Evolutionary conservation across 805 yeast species (phyloP), one percentile per base, ranked within the genome.

Genomic region (Candida insectorum): DNA sequence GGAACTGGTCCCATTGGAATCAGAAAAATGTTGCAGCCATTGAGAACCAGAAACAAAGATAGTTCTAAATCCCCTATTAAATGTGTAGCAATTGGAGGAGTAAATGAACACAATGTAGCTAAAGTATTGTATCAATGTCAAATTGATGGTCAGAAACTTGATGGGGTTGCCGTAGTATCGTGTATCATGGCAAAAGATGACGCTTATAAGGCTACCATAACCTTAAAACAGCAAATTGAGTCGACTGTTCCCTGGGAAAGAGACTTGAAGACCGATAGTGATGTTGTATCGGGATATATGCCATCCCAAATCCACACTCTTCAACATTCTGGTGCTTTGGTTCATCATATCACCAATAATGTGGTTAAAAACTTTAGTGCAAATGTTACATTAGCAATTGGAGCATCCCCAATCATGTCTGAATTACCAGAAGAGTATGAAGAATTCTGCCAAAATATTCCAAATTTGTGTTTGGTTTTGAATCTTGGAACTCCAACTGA

Each of bases 281-380:
- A 8, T 4, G 13, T 15, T 7, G 24, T 15, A 16, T 15, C 16
- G 9, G 7, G 18, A 7, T n/a, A n/a, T n/a, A 13, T 13, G 17
- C 20, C 18, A 22, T 9, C 17, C 9, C 23, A n/a, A 16, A 31
- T 12, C n/a, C 8, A 20, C 10, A 20, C 8, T 8, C 8, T 27
- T 11, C 16, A 18, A 12, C 11, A 24, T 3, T 43, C 44, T 0
- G 60, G 64, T 4, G 94, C 95, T 0, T 56, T 88, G 44, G 79
- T 86, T 6, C 96, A 89, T 50, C 95, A 88, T 48, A 81, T 89
- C 38, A 88, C 96, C 14, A 88, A 88, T 51, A 73, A 71, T 36
- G 96, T 89, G n/a, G 96, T 85, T 17, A 85, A 85, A 50, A 84
- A 85, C 54, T 78, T 85, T 51, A 81, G 88, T 37, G 96, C 97